phyloP scores from a whole-genome alignment of 306 rosid species.

The Rosa rugosa region DNA sequence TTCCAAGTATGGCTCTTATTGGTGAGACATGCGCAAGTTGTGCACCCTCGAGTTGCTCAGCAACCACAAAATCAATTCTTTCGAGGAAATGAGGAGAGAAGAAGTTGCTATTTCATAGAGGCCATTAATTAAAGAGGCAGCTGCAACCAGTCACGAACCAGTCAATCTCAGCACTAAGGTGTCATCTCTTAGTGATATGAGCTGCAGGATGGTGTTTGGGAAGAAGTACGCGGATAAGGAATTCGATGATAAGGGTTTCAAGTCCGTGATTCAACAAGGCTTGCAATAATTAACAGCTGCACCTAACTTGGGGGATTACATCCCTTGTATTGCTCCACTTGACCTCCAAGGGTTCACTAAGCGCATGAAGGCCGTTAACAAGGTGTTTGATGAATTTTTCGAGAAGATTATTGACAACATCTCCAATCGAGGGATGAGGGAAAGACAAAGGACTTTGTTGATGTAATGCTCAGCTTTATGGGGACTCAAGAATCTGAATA shows the following conservation, averaged over 20 bases:
- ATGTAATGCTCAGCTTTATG: slow-evolving; percentile 24
- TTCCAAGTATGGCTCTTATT: neutral
- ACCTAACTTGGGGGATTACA: slow-evolving; percentile 29
- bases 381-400: slow-evolving; percentile 22
- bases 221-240: slow-evolving; percentile 11
- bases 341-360: slow-evolving; percentile 30
- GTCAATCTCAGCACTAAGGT: neutral
- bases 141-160: neutral
- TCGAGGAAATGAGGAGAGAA: neutral
- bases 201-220: neutral
- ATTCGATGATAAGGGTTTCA: slow-evolving; percentile 26
- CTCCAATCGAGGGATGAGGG: slow-evolving; percentile 3
- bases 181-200: neutral
- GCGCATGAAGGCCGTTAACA: slow-evolving; percentile 21
- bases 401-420: slow-evolving; percentile 30
- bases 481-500: slow-evolving; percentile 24
- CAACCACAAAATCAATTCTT: neutral
- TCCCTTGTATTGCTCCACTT: slow-evolving; percentile 24
- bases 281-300: slow-evolving; percentile 1
- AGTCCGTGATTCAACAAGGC: slow-evolving; percentile 15
- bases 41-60: neutral
- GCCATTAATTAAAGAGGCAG: neutral
- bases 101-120: neutral
- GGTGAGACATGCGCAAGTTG: neutral
- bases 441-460: slow-evolving; percentile 26